Percentiles rank a stretch among this genome's conserved stretches.
Evolutionary conservation across 148 eudicot species (phyloP).

Genomic region (Rheum nobile): DNA sequence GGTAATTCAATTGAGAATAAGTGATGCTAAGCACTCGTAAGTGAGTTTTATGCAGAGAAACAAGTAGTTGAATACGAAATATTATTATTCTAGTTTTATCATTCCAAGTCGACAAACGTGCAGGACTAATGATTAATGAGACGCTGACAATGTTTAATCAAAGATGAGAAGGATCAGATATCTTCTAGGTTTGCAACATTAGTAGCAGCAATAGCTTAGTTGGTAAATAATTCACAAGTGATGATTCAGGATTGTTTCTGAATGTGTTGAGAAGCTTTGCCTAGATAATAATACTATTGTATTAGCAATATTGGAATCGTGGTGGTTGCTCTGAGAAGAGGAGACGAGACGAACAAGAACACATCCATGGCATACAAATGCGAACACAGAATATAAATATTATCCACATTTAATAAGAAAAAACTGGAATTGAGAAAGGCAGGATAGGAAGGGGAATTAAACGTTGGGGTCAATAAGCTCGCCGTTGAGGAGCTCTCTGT

Average conservation of each 20-base stretch:
- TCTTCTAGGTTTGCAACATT: no score
- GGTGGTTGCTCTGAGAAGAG: no score
- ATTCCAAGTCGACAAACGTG: neutral
- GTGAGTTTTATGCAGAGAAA: neutral
- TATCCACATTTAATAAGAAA: neutral
- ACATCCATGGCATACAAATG: neutral
- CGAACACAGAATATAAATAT: neutral
- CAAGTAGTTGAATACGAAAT: neutral
- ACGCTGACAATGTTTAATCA: no score
- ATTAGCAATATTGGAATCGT: no score
- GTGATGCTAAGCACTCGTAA: neutral
- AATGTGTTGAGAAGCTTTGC: no score
- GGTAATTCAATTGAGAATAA: neutral
- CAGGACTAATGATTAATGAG: no score
- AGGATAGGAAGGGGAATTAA: constrained; percentile 8
- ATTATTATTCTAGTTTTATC: neutral
- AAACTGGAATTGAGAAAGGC: neutral
- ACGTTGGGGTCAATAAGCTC: constrained; percentile 60
- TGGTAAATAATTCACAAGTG: no score
- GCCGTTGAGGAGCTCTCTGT: constrained; percentile 79
- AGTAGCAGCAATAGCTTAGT: no score
- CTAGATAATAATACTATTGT: no score
- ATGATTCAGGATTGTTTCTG: no score
- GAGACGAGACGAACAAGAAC: neutral
- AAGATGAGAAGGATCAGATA: no score